Evolutionary conservation across 257 asterid genomes (phyloP).

Genomic region (Misopates orontium): DNA sequence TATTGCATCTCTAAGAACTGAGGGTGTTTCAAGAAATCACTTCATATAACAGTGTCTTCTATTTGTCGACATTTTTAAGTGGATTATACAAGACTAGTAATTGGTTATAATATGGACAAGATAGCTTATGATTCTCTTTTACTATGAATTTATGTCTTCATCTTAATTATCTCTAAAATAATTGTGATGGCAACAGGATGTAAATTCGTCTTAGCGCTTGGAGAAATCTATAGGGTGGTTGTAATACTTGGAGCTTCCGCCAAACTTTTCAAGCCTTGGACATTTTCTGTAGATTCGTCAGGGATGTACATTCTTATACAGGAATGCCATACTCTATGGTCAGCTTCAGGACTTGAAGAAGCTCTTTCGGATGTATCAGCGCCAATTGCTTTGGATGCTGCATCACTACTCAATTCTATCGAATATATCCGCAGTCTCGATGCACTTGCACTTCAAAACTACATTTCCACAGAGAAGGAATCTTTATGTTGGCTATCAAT

Average conservation of each 20-base stretch:
- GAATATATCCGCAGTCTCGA: conserved; percentile 52
- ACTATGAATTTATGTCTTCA: conserved; percentile 14
- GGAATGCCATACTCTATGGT: conserved; percentile 63
- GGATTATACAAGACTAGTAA: conserved; percentile 5
- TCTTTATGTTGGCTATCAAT: conserved; percentile 60
- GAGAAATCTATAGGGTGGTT: conserved; percentile 79
- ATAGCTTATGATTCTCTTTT: conserved; percentile 9
- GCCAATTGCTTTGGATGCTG: conserved; percentile 33
- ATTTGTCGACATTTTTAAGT: not conserved
- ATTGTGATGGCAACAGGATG: conserved; percentile 50
- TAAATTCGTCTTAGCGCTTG: conserved; percentile 57
- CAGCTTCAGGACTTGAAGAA: conserved; percentile 64
- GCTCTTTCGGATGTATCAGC: conserved; percentile 50
- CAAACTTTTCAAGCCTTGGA: conserved; percentile 79
- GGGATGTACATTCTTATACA: conserved; percentile 45
- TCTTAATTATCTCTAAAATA: conserved; percentile 27
- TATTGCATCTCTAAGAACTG: conserved; percentile 29
- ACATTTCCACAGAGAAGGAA: conserved; percentile 40
- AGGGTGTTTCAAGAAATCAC: conserved; percentile 21
- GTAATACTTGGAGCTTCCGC: conserved; percentile 65
- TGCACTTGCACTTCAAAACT: conserved; percentile 52
- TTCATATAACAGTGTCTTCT: conserved; percentile 9
- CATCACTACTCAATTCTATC: conserved; percentile 52
- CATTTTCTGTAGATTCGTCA: conserved; percentile 39
- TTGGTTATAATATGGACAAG: not conserved